A percentile compares a stretch with the other conserved stretches of the same genome.
Evolutionary conservation across 1,284 basidiomycete genomes (phyloP).

Genomic region (Malassezia restricta): DNA sequence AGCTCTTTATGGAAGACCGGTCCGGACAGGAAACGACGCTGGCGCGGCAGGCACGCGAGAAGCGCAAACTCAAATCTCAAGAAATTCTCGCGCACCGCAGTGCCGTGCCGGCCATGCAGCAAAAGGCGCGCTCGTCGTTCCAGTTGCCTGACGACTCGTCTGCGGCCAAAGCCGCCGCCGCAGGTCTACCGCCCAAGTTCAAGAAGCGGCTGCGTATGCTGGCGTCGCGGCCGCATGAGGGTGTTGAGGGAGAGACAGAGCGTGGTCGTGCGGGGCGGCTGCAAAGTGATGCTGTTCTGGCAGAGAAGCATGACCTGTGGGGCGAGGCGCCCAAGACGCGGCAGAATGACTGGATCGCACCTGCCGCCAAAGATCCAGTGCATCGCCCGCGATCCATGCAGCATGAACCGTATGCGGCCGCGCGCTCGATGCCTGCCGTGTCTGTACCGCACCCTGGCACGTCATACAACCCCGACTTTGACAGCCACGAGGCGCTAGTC

Average conservation of each 20-base stretch:
- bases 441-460: slow-evolving; percentile 68
- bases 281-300: slow-evolving; percentile 13
- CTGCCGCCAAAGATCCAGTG: neutral
- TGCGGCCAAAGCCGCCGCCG: slow-evolving; percentile 10
- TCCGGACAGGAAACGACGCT: slow-evolving; percentile 47
- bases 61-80: slow-evolving; percentile 58
- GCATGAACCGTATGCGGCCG: slow-evolving; percentile 1
- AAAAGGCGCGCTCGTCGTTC: slow-evolving; percentile 46
- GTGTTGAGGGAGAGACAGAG: slow-evolving; percentile 4
- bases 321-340: neutral
- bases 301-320: slow-evolving; percentile 14
- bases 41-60: slow-evolving; percentile 31
- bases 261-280: slow-evolving; percentile 8
- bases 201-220: slow-evolving; percentile 19
- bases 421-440: slow-evolving; percentile 52
- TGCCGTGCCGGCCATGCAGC: slow-evolving; percentile 58
- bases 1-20: slow-evolving; percentile 40
- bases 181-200: slow-evolving; percentile 25
- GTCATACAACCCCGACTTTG: slow-evolving; percentile 81
- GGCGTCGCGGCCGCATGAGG: slow-evolving; percentile 14
- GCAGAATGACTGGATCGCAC: slow-evolving; percentile 8
- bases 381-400: slow-evolving; percentile 1
- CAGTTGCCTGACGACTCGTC: slow-evolving; percentile 14
- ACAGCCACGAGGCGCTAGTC: slow-evolving; percentile 65
- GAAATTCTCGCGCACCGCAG: slow-evolving; percentile 73